These are phyloP conservation scores for Ensete glaucum DNA, from an alignment of 176 grass and related monocot species.

Conservation along the genomic window DNA sequence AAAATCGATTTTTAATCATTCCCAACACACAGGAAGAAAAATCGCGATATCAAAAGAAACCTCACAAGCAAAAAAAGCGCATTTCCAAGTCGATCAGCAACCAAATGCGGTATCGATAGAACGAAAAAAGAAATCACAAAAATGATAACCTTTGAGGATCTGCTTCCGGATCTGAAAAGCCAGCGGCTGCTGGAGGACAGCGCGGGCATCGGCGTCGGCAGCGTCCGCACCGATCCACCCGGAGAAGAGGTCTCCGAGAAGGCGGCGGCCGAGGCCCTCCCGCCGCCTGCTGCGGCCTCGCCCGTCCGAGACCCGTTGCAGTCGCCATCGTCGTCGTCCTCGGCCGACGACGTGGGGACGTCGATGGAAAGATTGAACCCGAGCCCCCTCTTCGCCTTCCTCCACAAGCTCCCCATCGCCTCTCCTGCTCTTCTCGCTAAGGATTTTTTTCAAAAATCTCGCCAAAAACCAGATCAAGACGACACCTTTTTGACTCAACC, in stretches of 20 bases:
- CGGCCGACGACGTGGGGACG: not conserved
- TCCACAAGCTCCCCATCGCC: conserved; percentile 1
- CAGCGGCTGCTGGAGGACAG: not conserved
- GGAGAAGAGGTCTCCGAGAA: not conserved
- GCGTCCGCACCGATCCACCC: not conserved
- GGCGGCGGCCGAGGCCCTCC: not conserved
- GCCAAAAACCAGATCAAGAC: not conserved
- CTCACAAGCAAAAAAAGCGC: not conserved
- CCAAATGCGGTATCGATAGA: not conserved
- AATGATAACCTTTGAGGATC: conserved; percentile 16
- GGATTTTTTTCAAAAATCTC: not conserved
- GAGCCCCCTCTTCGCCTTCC: not conserved
- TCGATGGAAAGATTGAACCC: conserved; percentile 2
- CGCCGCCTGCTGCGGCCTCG: not conserved
- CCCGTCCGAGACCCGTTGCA: not conserved
- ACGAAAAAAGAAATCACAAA: not conserved
- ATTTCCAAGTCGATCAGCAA: not conserved
- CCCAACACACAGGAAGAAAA: not conserved
- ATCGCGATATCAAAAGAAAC: not conserved
- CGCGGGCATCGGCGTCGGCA: not conserved
- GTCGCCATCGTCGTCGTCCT: not conserved
- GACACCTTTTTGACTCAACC: not conserved
- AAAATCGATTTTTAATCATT: not conserved
- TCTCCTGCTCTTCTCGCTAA: not conserved
- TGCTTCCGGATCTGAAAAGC: conserved; percentile 9